Evolutionary conservation across 192 early-diverging fungal genomes (phyloP).

Genomic region (Mortierella claussenii): DNA sequence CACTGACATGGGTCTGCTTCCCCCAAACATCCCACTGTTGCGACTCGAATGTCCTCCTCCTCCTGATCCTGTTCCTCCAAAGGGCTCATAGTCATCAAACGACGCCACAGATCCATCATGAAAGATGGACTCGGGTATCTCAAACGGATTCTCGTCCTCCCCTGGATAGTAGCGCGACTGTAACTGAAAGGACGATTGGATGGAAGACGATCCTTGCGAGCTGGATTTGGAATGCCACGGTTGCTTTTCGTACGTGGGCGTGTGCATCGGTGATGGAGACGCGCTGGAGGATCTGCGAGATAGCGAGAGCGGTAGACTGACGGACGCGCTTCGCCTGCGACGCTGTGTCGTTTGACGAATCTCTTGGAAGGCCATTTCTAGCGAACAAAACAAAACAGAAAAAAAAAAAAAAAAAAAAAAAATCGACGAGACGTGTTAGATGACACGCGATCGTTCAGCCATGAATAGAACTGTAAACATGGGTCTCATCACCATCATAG

Average conservation of each 20-base stretch:
- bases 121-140: slow-evolving; percentile 52
- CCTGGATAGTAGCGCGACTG: slow-evolving; percentile 42
- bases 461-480: too few relatives aligned
- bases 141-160: slow-evolving; percentile 51
- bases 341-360: slow-evolving; percentile 10
- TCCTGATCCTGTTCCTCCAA: too few relatives aligned
- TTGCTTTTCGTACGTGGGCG: background rate
- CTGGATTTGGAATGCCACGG: slow-evolving; percentile 22
- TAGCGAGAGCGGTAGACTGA: background rate
- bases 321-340: background rate
- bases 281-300: slow-evolving; percentile 25
- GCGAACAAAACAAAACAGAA: too few relatives aligned
- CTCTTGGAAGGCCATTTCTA: slow-evolving; percentile 25
- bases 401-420: too few relatives aligned
- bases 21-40: background rate
- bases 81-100: slow-evolving; percentile 26
- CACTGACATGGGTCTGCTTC: slow-evolving; percentile 8
- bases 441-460: too few relatives aligned
- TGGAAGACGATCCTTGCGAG: slow-evolving; percentile 4
- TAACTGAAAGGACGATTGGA: slow-evolving; percentile 8
- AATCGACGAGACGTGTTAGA: too few relatives aligned
- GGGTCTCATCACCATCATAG: too few relatives aligned
- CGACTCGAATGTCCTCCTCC: too few relatives aligned
- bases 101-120: slow-evolving; percentile 32
- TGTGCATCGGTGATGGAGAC: slow-evolving; percentile 1